phyloP scores from a whole-genome alignment of 2,329 filamentous ascomycete genomes.

The Ceratocystis lukuohia region DNA sequence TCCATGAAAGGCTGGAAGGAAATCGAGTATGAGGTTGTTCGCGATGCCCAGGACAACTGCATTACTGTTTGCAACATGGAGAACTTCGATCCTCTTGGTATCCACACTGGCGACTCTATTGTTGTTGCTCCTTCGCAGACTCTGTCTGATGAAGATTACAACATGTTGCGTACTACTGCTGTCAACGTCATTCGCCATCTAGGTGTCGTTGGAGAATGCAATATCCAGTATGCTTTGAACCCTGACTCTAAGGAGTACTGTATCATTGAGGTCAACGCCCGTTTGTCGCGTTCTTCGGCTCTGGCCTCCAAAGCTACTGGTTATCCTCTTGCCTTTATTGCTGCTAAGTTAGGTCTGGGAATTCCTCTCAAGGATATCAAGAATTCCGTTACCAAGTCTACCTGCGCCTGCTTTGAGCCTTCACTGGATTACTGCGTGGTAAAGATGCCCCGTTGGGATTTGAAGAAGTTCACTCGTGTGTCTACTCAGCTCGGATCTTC shows the following conservation, averaged over 20 bases:
- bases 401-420: conserved; percentile 95
- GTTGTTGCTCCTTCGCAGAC: conserved; percentile 96
- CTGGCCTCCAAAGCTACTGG: conserved; percentile 94
- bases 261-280: conserved; percentile 97
- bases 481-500: conserved; percentile 92
- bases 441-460: conserved; percentile 96
- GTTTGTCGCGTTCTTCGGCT: conserved; percentile 87
- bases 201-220: conserved; percentile 95
- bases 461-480: conserved; percentile 97
- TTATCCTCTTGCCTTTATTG: conserved; percentile 90
- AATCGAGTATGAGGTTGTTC: conserved; percentile 96
- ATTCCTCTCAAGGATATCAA: conserved; percentile 94
- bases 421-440: conserved; percentile 96
- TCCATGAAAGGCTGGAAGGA: conserved; percentile 99
- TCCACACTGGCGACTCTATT: conserved; percentile 96
- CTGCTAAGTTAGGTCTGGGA: conserved; percentile 86
- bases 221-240: conserved; percentile 96
- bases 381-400: conserved; percentile 90
- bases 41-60: conserved; percentile 91
- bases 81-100: conserved; percentile 96
- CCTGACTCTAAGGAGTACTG: conserved; percentile 93
- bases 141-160: conserved; percentile 93
- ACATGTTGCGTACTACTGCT: conserved; percentile 94
- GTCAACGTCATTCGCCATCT: conserved; percentile 95
- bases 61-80: conserved; percentile 99